Conservation (phyloP, 106 monocot genomes). For the Dactylorhiza incarnata region DNA sequence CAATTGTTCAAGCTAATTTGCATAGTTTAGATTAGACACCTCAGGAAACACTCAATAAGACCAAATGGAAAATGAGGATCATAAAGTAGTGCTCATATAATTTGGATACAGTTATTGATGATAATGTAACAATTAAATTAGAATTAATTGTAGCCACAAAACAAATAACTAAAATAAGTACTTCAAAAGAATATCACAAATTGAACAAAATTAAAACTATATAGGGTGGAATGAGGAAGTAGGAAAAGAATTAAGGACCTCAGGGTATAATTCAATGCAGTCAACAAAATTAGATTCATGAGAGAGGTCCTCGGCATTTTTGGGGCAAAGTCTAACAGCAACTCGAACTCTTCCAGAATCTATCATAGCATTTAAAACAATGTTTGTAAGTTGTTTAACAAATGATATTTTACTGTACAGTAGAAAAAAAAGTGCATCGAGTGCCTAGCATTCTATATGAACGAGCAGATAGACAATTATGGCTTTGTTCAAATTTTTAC, state of each 20-base stretch:
- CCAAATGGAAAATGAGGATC: too few species aligned
- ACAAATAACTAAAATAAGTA: background rate
- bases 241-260: constrained; percentile 29
- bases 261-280: constrained; percentile 62
- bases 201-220: background rate
- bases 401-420: constrained; percentile 9
- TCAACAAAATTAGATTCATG: constrained; percentile 38
- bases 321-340: constrained; percentile 65
- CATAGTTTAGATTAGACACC: too few species aligned
- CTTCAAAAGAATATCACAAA: background rate
- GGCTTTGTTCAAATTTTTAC: background rate
- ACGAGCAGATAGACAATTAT: background rate
- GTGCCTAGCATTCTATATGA: background rate
- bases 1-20: too few species aligned
- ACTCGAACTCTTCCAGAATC: constrained; percentile 69
- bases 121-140: constrained; percentile 5
- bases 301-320: constrained; percentile 51
- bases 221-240: background rate
- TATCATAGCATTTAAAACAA: constrained; percentile 6
- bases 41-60: too few species aligned
- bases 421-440: background rate
- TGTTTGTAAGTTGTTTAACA: background rate
- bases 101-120: too few species aligned
- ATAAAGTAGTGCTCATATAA: too few species aligned
- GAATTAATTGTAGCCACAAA: background rate